Base-by-base conservation (phyloP, 148 eudicot genomes). In the Talinum fruticosum region DNA sequence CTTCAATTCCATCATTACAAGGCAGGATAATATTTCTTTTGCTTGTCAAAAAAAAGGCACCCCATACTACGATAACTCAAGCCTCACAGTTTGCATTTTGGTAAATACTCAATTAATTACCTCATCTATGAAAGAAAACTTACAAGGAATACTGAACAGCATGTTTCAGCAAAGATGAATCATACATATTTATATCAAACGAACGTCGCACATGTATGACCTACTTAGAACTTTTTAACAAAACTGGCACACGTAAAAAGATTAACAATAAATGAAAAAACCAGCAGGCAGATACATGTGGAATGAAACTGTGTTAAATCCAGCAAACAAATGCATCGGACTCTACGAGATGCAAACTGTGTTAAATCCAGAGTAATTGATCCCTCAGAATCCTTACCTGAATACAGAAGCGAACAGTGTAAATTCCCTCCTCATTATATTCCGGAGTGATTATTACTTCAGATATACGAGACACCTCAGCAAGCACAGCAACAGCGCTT, bases 401-500 rank as follows among this genome's bases (percentile, higher is more conserved):
- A 86, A 96, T 93, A 81, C 99, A 96, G 79, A 96, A 96, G 33
- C 99, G 98, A 80, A 96, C 92, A 57, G 99, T 96, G 83, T 96
- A 96, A 67, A 96, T 90, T 62, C 99, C 99, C 87, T 96, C 99
- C 73, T 91, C 92, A 35, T 96, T 96, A 76, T 89, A 93, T 47
- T 89, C 95, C 51, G 93, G 98, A 75, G 99, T 96, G 49, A 96
- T 93, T 59, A 96, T 91, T 73, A 96, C 98, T 87, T 96, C 95
- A 23, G 97, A 93, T 88, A 96, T 89, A 57, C 87, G 88, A 72
- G 97, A 93, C 77, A 93, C 97, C 86, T 93, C 99, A 75, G 99
- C 90, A 66, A 96, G 83, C 82, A 96, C 99, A 85, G 99, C 99
- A 74, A 96, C 98, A 76, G 99, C 99, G 83, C 99, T 96, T 86